A percentile compares a stretch with the other conserved stretches of the same genome.
These are phyloP conservation scores for Bimuria novae-zelandiae DNA, from an alignment of 2,329 filamentous ascomycete species.

Conservation along the genomic window DNA sequence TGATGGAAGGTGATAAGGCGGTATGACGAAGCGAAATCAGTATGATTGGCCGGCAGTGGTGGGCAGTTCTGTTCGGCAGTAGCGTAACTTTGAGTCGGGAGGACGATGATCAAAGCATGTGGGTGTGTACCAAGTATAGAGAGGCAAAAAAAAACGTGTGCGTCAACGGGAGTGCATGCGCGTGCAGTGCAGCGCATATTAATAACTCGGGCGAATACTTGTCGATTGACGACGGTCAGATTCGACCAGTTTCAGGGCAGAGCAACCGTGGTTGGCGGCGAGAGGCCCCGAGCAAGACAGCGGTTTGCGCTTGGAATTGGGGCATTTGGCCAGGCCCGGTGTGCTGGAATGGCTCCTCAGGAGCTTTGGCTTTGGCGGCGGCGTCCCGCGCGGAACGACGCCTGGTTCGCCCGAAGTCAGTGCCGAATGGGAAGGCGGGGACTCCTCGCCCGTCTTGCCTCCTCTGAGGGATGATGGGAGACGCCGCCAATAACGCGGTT, in stretches of 20 bases:
- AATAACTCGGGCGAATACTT: background rate
- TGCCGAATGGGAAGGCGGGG: background rate
- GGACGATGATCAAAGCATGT: too few species aligned
- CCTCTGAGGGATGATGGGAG: background rate
- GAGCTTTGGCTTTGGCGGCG: background rate
- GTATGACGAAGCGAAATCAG: constrained; percentile 9
- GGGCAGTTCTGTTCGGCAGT: background rate
- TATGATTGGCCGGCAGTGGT: background rate
- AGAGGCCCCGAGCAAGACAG: background rate
- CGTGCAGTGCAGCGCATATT: too few species aligned
- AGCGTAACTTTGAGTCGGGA: too few species aligned
- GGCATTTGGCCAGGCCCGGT: background rate
- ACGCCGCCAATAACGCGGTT: background rate
- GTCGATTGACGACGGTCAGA: background rate
- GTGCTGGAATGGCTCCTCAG: background rate
- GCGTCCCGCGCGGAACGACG: background rate
- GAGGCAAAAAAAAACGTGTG: background rate
- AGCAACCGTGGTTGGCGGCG: background rate
- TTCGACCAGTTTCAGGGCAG: background rate
- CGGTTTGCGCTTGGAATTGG: background rate
- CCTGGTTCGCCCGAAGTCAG: background rate
- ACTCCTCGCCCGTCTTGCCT: background rate
- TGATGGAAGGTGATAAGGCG: constrained; percentile 4
- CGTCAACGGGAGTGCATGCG: constrained; percentile 1
- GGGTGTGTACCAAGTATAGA: too few species aligned